A percentile compares a stretch with the other conserved stretches of the same genome.
These are phyloP conservation scores for Colletotrichum trifolii DNA, from an alignment of 2,329 filamentous ascomycete species.

Conservation along the genomic window DNA sequence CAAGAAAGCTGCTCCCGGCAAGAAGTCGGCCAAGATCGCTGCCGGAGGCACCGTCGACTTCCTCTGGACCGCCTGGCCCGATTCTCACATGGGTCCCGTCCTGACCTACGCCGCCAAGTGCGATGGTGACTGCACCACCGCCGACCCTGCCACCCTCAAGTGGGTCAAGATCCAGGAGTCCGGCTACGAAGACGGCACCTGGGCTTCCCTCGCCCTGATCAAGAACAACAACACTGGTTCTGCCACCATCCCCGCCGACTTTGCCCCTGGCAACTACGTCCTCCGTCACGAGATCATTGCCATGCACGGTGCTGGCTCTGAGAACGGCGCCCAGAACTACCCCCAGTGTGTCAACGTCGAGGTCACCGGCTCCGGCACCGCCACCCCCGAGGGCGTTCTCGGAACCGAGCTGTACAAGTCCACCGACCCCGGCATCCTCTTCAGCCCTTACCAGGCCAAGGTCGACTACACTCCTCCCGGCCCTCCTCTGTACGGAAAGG, in stretches of 20 bases:
- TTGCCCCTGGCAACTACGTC: conserved; percentile 56
- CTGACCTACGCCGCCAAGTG: conserved; percentile 73
- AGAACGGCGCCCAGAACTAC: conserved; percentile 62
- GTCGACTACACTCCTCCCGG: conserved; percentile 46
- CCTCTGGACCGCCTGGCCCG: conserved; percentile 56
- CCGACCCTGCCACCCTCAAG: conserved; percentile 62
- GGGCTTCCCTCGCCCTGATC: conserved; percentile 55
- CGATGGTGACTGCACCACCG: conserved; percentile 64
- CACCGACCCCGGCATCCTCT: conserved; percentile 46
- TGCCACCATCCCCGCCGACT: conserved; percentile 45
- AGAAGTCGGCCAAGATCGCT: conserved; percentile 48
- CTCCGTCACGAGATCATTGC: conserved; percentile 65
- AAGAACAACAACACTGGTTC: conserved; percentile 48
- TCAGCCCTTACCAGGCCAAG: conserved; percentile 46
- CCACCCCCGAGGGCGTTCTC: conserved; percentile 45
- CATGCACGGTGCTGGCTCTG: conserved; percentile 54
- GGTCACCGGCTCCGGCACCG: conserved; percentile 53
- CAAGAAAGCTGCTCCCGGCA: conserved; percentile 51
- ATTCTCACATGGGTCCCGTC: conserved; percentile 62
- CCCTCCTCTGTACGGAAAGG: conserved; percentile 38
- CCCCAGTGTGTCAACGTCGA: conserved; percentile 62
- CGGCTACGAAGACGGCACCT: conserved; percentile 60
- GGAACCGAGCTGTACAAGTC: conserved; percentile 44
- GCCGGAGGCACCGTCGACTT: conserved; percentile 54
- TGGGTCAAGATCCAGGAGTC: conserved; percentile 73